Evolutionary conservation across 139 green algal genomes (phyloP).

Genomic region (Yamagishiella unicocca): DNA sequence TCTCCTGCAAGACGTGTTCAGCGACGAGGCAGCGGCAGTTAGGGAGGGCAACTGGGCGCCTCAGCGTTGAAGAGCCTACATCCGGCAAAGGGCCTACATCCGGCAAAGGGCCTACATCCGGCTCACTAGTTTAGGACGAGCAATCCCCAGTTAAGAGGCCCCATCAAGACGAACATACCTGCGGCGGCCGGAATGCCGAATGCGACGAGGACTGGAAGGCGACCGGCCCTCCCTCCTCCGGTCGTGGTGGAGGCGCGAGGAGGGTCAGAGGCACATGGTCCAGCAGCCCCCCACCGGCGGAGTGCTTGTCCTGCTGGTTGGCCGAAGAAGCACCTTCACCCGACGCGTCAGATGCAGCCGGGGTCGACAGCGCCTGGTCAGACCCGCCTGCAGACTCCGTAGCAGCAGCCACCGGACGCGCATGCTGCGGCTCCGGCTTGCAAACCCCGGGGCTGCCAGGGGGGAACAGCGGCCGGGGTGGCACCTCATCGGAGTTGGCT

Average conservation of each 20-base stretch:
- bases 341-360: neutral
- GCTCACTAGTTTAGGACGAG: neutral
- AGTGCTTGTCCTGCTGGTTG: neutral
- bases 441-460: neutral
- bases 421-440: neutral
- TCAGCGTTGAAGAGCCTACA: neutral
- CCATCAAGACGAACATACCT: neutral
- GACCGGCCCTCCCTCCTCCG: neutral
- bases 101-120: neutral
- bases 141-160: neutral
- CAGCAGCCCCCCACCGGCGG: too few relatives aligned
- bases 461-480: neutral
- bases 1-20: neutral
- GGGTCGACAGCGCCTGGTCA: neutral
- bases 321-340: neutral
- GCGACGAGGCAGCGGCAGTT: neutral
- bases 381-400: neutral
- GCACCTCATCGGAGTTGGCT: neutral
- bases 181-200: constrained; percentile 31
- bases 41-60: too few relatives aligned
- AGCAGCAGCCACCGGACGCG: neutral
- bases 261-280: too few relatives aligned
- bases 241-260: too few relatives aligned
- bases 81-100: neutral
- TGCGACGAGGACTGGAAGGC: constrained; percentile 29